Conservation (phyloP, 139 green algal species). For the Zygnema circumcarinatum region DNA sequence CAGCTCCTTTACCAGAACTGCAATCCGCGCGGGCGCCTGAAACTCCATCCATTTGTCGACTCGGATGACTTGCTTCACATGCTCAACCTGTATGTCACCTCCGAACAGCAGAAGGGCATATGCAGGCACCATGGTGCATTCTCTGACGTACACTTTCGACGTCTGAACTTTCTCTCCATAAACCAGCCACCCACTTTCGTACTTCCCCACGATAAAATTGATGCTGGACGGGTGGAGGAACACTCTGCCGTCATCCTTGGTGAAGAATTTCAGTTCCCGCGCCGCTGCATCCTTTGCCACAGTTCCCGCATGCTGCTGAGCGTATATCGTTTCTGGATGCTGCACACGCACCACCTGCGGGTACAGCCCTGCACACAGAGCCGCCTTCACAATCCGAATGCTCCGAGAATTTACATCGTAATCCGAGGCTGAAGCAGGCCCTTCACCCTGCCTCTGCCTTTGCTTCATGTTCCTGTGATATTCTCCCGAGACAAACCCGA, state of each 20-base stretch:
- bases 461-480: not conserved
- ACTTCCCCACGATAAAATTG: conserved; percentile 79
- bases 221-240: conserved; percentile 92
- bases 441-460: not conserved
- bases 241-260: conserved; percentile 74
- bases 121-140: conserved; percentile 61
- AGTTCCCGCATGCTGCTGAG: conserved; percentile 62
- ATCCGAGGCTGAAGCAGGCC: not conserved
- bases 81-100: conserved; percentile 46
- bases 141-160: conserved; percentile 51
- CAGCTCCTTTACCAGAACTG: conserved; percentile 49
- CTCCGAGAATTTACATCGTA: conserved; percentile 52
- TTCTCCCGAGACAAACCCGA: conserved; percentile 51
- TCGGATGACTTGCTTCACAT: conserved; percentile 52
- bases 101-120: conserved; percentile 68
- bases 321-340: conserved; percentile 57
- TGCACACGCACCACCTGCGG: conserved; percentile 89
- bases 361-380: conserved; percentile 85
- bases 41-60: conserved; percentile 66
- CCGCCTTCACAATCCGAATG: conserved; percentile 71
- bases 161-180: conserved; percentile 68
- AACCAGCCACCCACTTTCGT: conserved; percentile 65
- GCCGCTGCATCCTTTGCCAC: conserved; percentile 68
- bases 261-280: conserved; percentile 76
- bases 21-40: conserved; percentile 47